A percentile compares a stretch with the other conserved stretches of the same genome.
Evolutionary conservation across 2,329 filamentous ascomycete species (phyloP).

Genomic region (Periglandula ipomoeae): DNA sequence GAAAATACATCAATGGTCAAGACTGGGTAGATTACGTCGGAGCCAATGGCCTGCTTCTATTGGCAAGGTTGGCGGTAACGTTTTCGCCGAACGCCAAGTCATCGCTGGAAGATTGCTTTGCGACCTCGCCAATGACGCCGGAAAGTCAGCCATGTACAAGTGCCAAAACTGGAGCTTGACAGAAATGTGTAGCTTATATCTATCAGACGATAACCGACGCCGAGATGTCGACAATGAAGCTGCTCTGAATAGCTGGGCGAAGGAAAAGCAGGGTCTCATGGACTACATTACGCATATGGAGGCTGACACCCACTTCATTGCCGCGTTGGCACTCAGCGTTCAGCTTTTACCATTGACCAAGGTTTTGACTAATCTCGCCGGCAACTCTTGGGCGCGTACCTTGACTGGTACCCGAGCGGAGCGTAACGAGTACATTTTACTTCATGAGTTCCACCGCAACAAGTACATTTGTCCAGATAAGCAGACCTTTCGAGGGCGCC

Average conservation of each 20-base stretch:
- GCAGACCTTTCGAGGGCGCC: constrained; percentile 66
- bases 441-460: constrained; percentile 92
- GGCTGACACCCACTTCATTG: constrained; percentile 91
- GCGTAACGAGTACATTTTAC: constrained; percentile 96
- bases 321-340: constrained; percentile 77
- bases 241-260: constrained; percentile 76
- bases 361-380: constrained; percentile 89
- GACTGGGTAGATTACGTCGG: constrained; percentile 78
- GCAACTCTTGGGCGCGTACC: constrained; percentile 96
- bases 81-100: constrained; percentile 87
- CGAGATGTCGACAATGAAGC: constrained; percentile 83
- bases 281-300: constrained; percentile 93
- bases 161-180: constrained; percentile 97
- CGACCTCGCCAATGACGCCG: constrained; percentile 91
- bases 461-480: constrained; percentile 99
- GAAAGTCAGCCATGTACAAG: constrained; percentile 93
- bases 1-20: constrained; percentile 90
- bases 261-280: constrained; percentile 70
- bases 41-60: constrained; percentile 81
- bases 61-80: constrained; percentile 75
- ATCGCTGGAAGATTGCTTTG: constrained; percentile 84
- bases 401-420: constrained; percentile 92
- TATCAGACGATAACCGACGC: constrained; percentile 61
- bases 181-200: constrained; percentile 92
- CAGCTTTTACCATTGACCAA: constrained; percentile 93